Base-by-base conservation (phyloP, 1,284 basidiomycete species). In the Ustilago loliicola region DNA sequence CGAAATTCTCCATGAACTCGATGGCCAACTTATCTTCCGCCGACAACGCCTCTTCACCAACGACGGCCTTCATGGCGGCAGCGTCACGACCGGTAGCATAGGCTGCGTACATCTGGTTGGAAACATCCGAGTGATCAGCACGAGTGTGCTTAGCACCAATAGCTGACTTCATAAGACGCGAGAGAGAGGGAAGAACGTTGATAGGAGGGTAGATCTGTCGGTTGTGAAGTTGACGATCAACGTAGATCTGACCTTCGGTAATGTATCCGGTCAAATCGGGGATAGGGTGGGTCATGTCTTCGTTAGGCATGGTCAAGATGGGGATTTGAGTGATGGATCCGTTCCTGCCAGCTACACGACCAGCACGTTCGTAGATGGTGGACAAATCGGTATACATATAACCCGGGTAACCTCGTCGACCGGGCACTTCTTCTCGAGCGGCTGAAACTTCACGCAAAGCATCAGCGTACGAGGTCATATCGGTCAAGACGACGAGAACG, bases 241-340 rank as follows among this genome's bases (percentile, higher is more conserved):
- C 94, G 88, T 94, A 98, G 88, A 99, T 98, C 89, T 99, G 97
- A 60, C 97, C 97, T 89, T 98, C 89, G 51, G 96, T 98, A 87
- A 99, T 99, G 89, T 99, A 99, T 61, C 97, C 97, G 48, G 85
- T 99, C 89, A 99, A 90, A 91, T 99, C 97, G 83, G 96, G 97
- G 88, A 99, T 99, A 66, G 97, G 97, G 88, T 99, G 97, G 50
- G 97, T 99, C 88, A 99, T 99, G 90, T 99, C 79, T 88, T 99
- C 97, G 89, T 99, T 99, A 36, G 97, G 97, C 97, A 99, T 99
- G 71, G 97, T 99, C 77, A 99, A 90, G 86, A 99, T 99, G 66
- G 97, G 97, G 87, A 99, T 98, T 89, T 99, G 97, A 57, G 97
- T 99, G 89, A 99, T 99, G 52, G 96, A 98, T 55, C 97, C 97